Evolutionary conservation across 768 basidiomycete species (phyloP).

Genomic region (Mycena filopes): DNA sequence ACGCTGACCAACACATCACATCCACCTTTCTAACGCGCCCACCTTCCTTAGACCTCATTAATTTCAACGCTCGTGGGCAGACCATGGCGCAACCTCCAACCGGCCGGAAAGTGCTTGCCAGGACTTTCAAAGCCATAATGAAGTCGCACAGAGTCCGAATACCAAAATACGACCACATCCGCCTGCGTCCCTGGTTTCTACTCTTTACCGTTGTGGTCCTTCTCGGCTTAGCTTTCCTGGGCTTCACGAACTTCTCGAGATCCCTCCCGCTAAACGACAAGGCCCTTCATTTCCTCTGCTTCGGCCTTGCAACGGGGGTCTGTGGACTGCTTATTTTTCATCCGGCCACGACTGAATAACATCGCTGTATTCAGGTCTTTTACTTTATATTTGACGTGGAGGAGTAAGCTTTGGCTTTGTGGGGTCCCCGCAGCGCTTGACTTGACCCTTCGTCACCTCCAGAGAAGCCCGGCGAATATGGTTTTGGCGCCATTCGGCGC

Average conservation of each 20-base stretch:
- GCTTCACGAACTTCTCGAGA: constrained; percentile 77
- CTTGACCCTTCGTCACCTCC: background rate
- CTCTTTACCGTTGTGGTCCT: constrained; percentile 75
- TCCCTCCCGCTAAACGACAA: constrained; percentile 82
- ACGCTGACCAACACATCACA: background rate
- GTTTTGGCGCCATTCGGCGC: constrained; percentile 83
- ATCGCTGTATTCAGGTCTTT: constrained; percentile 60
- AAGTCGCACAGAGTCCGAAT: constrained; percentile 72
- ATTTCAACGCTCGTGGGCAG: background rate
- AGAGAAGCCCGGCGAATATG: constrained; percentile 85
- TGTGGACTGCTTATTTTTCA: background rate
- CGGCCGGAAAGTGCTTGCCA: constrained; percentile 52
- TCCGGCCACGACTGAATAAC: too few relatives aligned
- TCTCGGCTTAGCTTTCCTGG: constrained; percentile 76
- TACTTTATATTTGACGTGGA: constrained; percentile 91
- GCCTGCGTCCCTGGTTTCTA: constrained; percentile 87
- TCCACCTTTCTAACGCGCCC: too few relatives aligned
- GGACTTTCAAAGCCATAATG: constrained; percentile 70
- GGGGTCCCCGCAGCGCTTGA: background rate
- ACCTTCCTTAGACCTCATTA: background rate
- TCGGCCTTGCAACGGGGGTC: constrained; percentile 71
- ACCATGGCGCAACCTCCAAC: constrained; percentile 17
- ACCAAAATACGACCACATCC: constrained; percentile 75
- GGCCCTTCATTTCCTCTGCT: constrained; percentile 81
- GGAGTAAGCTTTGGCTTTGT: constrained; percentile 64